Evolutionary conservation across 495 filamentous ascomycete species (phyloP).

Genomic region (Penicillium lagena): DNA sequence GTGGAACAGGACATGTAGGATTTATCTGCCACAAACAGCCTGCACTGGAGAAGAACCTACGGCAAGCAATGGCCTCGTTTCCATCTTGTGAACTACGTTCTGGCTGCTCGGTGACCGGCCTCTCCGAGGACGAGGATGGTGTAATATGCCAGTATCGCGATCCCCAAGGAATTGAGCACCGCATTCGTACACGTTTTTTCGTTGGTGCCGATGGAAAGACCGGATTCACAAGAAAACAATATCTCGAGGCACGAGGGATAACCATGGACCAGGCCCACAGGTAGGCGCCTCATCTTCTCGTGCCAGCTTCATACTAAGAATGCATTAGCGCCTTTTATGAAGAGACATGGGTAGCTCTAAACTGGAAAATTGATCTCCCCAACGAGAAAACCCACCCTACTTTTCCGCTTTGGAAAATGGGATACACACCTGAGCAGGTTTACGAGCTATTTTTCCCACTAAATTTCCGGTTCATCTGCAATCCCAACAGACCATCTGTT

Average conservation of each 20-base stretch:
- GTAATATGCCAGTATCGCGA: conserved; percentile 30
- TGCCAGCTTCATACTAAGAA: background rate
- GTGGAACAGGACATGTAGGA: conserved; percentile 28
- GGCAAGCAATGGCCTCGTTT: conserved; percentile 13
- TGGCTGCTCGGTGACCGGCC: conserved; percentile 21
- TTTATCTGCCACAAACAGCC: conserved; percentile 29
- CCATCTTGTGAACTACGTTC: conserved; percentile 27
- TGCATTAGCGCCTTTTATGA: conserved; percentile 32
- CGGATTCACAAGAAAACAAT: conserved; percentile 42
- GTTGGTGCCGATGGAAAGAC: conserved; percentile 47
- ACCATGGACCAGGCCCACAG: conserved; percentile 28
- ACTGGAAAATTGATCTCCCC: conserved; percentile 39
- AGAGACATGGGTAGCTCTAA: conserved; percentile 47
- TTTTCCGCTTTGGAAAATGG: conserved; percentile 43
- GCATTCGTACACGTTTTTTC: conserved; percentile 30
- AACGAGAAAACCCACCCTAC: conserved; percentile 40
- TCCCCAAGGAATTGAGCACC: conserved; percentile 10
- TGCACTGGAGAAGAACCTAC: conserved; percentile 18
- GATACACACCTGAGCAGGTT: conserved; percentile 39
- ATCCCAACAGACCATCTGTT: conserved; percentile 35
- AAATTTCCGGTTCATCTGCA: conserved; percentile 41
- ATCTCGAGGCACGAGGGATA: conserved; percentile 38
- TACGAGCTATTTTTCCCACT: conserved; percentile 46
- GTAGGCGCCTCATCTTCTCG: conserved; percentile 3
- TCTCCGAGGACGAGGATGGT: conserved; percentile 22